Evolutionary conservation across 306 rosid species (phyloP).

Genomic region (Cicer yamashitae): DNA sequence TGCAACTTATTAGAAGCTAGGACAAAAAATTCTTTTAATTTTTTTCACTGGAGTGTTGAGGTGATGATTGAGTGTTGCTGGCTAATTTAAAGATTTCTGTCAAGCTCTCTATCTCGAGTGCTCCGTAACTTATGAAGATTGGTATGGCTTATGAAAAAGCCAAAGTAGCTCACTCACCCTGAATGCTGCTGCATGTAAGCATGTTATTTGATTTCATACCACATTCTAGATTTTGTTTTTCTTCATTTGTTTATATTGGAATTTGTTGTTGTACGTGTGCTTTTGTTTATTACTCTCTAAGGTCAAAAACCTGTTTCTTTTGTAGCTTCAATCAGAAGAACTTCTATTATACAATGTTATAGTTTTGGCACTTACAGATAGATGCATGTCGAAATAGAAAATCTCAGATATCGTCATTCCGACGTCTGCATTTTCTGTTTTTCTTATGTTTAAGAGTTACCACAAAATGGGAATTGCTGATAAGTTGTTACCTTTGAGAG

Average conservation of each 20-base stretch:
- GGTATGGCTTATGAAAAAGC: conserved; percentile 49
- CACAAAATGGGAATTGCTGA: conserved; percentile 27
- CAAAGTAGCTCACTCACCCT: conserved; percentile 57
- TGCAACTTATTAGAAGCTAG: conserved; percentile 72
- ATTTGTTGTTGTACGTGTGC: conserved; percentile 71
- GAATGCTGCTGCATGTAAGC: conserved; percentile 93
- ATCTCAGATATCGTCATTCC: conserved; percentile 23
- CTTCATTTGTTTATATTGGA: conserved; percentile 74
- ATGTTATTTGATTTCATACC: conserved; percentile 68
- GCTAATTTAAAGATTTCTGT: conserved; percentile 53
- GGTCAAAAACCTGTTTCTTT: conserved; percentile 55
- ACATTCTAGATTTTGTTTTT: conserved; percentile 67
- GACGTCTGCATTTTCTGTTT: too few relatives aligned
- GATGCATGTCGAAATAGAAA: conserved; percentile 48
- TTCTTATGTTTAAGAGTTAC: conserved; percentile 18
- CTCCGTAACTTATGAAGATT: conserved; percentile 45
- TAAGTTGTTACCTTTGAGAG: conserved; percentile 7
- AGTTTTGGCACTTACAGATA: conserved; percentile 54
- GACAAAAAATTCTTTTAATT: conserved; percentile 81
- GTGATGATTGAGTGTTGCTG: conserved; percentile 50
- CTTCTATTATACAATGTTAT: conserved; percentile 52
- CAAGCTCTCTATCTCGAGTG: conserved; percentile 47
- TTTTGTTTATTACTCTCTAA: conserved; percentile 45
- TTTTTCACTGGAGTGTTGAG: conserved; percentile 75
- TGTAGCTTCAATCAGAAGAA: conserved; percentile 58